Conservation (phyloP, 1,284 basidiomycete species). For the Thecaphora thlaspeos region DNA sequence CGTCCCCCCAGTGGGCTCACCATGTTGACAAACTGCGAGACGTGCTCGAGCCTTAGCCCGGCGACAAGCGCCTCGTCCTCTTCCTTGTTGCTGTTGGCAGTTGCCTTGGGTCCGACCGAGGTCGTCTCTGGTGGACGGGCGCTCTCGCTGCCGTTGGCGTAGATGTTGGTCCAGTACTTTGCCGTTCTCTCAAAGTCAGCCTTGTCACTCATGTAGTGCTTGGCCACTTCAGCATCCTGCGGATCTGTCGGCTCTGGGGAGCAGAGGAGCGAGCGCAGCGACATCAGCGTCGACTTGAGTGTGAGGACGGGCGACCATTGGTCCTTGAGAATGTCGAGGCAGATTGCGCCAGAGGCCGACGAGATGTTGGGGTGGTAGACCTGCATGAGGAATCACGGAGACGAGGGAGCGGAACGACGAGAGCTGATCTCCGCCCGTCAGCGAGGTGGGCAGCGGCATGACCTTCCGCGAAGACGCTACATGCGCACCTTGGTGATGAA, state of each 20-base stretch:
- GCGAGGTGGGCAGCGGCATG: too few species aligned
- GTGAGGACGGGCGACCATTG: slow-evolving; percentile 64
- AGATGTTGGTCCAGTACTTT: slow-evolving; percentile 70
- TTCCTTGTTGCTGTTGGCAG: slow-evolving; percentile 15
- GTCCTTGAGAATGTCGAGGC: slow-evolving; percentile 72
- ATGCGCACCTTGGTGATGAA: slow-evolving; percentile 70
- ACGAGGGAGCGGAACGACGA: too few species aligned
- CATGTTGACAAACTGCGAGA: slow-evolving; percentile 60
- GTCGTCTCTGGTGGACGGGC: slow-evolving; percentile 17
- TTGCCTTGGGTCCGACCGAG: background rate
- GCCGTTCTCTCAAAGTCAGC: slow-evolving; percentile 88
- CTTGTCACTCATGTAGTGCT: slow-evolving; percentile 88
- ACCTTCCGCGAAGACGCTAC: too few species aligned
- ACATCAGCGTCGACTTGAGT: slow-evolving; percentile 93
- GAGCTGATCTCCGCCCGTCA: too few species aligned
- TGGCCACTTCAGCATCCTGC: slow-evolving; percentile 90
- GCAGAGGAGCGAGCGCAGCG: slow-evolving; percentile 90
- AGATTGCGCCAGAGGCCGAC: slow-evolving; percentile 87
- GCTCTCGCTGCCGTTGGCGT: slow-evolving; percentile 43
- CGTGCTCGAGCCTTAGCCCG: slow-evolving; percentile 61
- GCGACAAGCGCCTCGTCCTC: slow-evolving; percentile 59
- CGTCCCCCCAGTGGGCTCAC: slow-evolving; percentile 23
- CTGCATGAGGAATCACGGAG: slow-evolving; percentile 64
- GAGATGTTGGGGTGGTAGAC: slow-evolving; percentile 98
- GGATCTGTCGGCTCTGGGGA: slow-evolving; percentile 95